Evolutionary conservation across 2,329 filamentous ascomycete species (phyloP).

Genomic region (Colletotrichum australisinense): DNA sequence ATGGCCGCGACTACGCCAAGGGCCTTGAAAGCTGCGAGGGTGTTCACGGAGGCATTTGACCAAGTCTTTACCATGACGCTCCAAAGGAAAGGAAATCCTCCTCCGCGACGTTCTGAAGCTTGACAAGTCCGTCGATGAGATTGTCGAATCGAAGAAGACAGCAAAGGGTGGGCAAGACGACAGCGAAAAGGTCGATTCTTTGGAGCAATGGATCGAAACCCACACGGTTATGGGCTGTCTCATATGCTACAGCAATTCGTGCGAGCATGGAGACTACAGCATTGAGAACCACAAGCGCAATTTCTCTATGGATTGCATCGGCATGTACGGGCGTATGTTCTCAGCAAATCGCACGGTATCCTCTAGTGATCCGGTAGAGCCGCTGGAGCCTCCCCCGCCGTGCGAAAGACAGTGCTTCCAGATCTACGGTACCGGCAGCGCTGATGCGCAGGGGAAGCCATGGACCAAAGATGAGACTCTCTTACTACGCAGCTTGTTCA

Average conservation of each 20-base stretch:
- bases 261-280: constrained; percentile 71
- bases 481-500: constrained; percentile 59
- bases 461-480: constrained; percentile 63
- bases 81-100: constrained; percentile 52
- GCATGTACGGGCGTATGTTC: constrained; percentile 35
- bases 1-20: constrained; percentile 50
- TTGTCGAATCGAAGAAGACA: constrained; percentile 64
- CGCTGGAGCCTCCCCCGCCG: constrained; percentile 36
- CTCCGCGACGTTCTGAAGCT: constrained; percentile 64
- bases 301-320: constrained; percentile 59
- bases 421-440: constrained; percentile 32
- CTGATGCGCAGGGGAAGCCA: constrained; percentile 35
- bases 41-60: constrained; percentile 69
- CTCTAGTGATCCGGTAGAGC: constrained; percentile 16
- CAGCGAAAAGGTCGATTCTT: constrained; percentile 43
- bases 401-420: constrained; percentile 59
- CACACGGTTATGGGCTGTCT: constrained; percentile 67
- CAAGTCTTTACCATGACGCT: constrained; percentile 55
- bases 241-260: constrained; percentile 70
- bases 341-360: constrained; percentile 30
- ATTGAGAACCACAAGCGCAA: constrained; percentile 62
- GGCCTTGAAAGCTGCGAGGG: constrained; percentile 55
- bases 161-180: constrained; percentile 58
- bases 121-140: constrained; percentile 64
- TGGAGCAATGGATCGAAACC: constrained; percentile 57